phyloP scores from a whole-genome alignment of 2,329 filamentous ascomycete species.

The Calonectria multiphialidica region DNA sequence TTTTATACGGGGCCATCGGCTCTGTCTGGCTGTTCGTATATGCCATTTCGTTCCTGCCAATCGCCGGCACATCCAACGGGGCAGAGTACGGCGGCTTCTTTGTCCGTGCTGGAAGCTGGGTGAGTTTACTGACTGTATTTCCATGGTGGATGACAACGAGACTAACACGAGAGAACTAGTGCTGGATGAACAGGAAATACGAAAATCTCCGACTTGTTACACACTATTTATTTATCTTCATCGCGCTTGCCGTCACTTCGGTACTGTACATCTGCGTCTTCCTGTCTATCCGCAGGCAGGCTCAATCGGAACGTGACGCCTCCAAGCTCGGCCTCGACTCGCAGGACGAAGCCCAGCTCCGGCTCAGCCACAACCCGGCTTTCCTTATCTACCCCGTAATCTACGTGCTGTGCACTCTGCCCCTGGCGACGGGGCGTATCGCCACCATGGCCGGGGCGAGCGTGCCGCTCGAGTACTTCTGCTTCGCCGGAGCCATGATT shows the following conservation, averaged over 20 bases:
- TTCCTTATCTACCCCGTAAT: conserved; percentile 78
- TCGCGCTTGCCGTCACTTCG: conserved; percentile 52
- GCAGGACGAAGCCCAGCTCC: conserved; percentile 26
- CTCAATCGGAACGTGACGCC: conserved; percentile 12
- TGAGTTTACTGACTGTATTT: conserved; percentile 46
- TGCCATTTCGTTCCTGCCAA: conserved; percentile 65
- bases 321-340: conserved; percentile 11
- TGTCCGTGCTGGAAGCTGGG: conserved; percentile 75
- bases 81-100: conserved; percentile 62
- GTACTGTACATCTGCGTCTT: conserved; percentile 57
- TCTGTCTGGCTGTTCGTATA: conserved; percentile 71
- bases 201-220: conserved; percentile 67
- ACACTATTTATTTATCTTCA: conserved; percentile 75
- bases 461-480: conserved; percentile 67
- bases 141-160: not conserved
- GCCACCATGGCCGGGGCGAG: conserved; percentile 68
- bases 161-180: conserved; percentile 53
- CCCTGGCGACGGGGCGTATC: conserved; percentile 74
- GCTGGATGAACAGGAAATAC: conserved; percentile 72
- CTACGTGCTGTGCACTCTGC: conserved; percentile 77
- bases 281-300: conserved; percentile 50
- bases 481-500: conserved; percentile 70
- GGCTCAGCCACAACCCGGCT: conserved; percentile 57
- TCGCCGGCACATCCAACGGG: conserved; percentile 58
- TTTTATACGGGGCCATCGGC: conserved; percentile 62